Evolutionary conservation across 768 basidiomycete genomes (phyloP).

Genomic region (Gymnopilus dilepis): DNA sequence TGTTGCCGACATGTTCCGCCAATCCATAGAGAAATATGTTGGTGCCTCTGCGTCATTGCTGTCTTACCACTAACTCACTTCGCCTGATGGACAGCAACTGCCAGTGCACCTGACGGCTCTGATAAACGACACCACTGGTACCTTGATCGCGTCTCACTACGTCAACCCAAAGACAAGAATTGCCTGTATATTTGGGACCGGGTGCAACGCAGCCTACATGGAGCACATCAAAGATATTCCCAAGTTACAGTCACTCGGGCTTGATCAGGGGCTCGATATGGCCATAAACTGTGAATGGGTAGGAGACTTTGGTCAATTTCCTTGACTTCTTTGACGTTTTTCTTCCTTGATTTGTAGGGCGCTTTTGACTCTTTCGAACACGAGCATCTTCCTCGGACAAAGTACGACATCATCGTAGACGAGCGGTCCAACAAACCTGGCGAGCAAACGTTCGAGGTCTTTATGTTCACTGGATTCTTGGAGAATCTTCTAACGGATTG

Average conservation of each 20-base stretch:
- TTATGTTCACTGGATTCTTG: constrained; percentile 10
- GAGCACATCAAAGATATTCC: constrained; percentile 85
- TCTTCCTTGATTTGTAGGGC: constrained; percentile 55
- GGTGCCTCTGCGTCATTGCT: constrained; percentile 31
- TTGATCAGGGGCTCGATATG: constrained; percentile 73
- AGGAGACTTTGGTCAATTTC: constrained; percentile 21
- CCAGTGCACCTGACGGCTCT: constrained; percentile 84
- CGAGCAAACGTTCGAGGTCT: constrained; percentile 91
- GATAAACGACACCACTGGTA: constrained; percentile 98
- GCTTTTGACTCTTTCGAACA: constrained; percentile 97
- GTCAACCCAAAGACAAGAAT: constrained; percentile 91
- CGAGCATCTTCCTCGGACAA: constrained; percentile 92
- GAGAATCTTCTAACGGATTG: neutral
- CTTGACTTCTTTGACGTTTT: neutral
- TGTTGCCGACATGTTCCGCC: constrained; percentile 91
- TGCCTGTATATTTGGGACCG: constrained; percentile 97
- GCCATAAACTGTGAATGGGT: constrained; percentile 99
- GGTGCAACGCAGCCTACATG: constrained; percentile 99
- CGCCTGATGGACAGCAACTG: constrained; percentile 59
- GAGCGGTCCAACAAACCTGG: constrained; percentile 95
- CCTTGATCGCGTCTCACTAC: constrained; percentile 95
- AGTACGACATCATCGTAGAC: constrained; percentile 92
- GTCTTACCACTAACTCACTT: constrained; percentile 1
- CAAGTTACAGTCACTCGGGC: constrained; percentile 79
- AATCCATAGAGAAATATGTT: constrained; percentile 79